Conservation (phyloP, 2,329 filamentous ascomycete genomes). For the Microascus cirrosus region DNA sequence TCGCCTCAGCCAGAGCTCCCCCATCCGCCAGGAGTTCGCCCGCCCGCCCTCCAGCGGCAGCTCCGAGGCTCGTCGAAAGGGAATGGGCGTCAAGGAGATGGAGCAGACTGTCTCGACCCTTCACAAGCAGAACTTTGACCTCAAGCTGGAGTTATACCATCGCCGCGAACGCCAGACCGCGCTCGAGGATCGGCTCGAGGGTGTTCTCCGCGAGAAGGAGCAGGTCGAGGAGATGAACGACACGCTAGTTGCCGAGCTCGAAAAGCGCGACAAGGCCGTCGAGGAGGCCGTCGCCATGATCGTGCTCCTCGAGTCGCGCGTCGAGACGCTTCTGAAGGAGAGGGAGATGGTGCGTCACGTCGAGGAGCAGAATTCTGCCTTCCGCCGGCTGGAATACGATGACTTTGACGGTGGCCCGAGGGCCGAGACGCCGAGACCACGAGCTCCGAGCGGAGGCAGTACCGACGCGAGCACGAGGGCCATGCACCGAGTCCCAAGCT, state of each 20-base stretch:
- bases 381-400: not conserved
- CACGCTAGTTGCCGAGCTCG: slow-evolving; percentile 46
- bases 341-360: slow-evolving; percentile 40
- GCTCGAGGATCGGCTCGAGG: slow-evolving; percentile 46
- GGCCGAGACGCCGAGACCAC: slow-evolving; percentile 7
- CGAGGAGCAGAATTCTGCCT: slow-evolving; percentile 17
- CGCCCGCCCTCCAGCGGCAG: slow-evolving; percentile 30
- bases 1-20: slow-evolving; percentile 12
- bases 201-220: slow-evolving; percentile 39
- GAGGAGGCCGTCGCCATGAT: slow-evolving; percentile 63
- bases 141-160: slow-evolving; percentile 64
- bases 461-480: slow-evolving; percentile 15
- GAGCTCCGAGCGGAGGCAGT: slow-evolving; percentile 8
- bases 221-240: slow-evolving; percentile 48
- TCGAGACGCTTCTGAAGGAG: slow-evolving; percentile 42
- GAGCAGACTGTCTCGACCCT: slow-evolving; percentile 58
- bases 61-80: slow-evolving; percentile 29
- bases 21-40: slow-evolving; percentile 15
- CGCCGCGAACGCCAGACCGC: slow-evolving; percentile 51
- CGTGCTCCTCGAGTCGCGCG: slow-evolving; percentile 48
- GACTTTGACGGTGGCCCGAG: not conserved
- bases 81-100: slow-evolving; percentile 55
- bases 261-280: slow-evolving; percentile 59
- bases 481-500: slow-evolving; percentile 51
- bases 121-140: slow-evolving; percentile 67